Conservation (phyloP, 345 rosid genomes). For the Syzygium aromaticum region DNA sequence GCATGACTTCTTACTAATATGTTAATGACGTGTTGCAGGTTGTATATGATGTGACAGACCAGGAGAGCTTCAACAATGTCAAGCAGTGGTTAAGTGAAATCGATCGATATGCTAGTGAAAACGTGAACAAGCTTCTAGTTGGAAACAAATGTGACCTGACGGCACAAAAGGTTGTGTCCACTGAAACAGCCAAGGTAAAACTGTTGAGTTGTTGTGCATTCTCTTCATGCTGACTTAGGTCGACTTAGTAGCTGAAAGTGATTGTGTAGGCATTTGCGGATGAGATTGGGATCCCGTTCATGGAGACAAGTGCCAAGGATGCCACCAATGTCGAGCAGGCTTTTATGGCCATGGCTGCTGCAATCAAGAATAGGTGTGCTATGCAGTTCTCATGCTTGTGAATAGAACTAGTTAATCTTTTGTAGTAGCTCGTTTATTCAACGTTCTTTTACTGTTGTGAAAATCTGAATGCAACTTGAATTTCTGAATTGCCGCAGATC, state of each 20-base stretch:
- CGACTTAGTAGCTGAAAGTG: neutral
- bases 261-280: conserved; percentile 54
- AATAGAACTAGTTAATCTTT: neutral
- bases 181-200: conserved; percentile 58
- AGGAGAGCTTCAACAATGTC: conserved; percentile 74
- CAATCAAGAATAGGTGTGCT: conserved; percentile 53
- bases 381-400: neutral
- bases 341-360: conserved; percentile 77
- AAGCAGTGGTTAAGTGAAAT: conserved; percentile 78
- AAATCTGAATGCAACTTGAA: neutral
- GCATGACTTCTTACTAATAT: neutral
- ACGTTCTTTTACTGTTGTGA: neutral
- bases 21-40: conserved; percentile 22
- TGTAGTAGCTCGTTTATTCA: neutral
- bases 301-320: conserved; percentile 73
- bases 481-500: neutral
- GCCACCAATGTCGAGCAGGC: conserved; percentile 68
- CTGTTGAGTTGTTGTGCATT: neutral
- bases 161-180: conserved; percentile 55
- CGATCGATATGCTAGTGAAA: conserved; percentile 69
- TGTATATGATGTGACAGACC: conserved; percentile 70
- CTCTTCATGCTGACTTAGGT: neutral
- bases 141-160: conserved; percentile 71
- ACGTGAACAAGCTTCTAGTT: conserved; percentile 69
- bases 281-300: conserved; percentile 68